Conservation (phyloP, 441 rosid species). For the Melastoma candidum region DNA sequence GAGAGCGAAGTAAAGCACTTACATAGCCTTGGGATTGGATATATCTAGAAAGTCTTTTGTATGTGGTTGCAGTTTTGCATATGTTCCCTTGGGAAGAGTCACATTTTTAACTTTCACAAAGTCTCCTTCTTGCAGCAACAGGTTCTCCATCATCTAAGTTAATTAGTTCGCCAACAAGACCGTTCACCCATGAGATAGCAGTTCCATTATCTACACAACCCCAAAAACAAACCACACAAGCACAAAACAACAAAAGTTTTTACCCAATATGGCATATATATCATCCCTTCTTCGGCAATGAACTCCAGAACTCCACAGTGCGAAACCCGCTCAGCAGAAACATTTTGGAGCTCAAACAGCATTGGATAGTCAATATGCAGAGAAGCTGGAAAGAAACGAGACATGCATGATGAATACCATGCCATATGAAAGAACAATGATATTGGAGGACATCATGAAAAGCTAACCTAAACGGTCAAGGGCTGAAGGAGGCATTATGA, state of each 20-base stretch:
- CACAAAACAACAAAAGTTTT: background rate
- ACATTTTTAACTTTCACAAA: constrained; percentile 25
- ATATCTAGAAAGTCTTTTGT: constrained; percentile 40
- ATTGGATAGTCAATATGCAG: constrained; percentile 92
- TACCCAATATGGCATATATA: constrained; percentile 97
- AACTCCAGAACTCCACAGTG: constrained; percentile 98
- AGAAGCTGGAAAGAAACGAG: constrained; percentile 45
- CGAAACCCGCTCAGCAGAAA: constrained; percentile 59
- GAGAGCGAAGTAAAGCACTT: constrained; percentile 1
- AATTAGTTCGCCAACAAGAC: background rate
- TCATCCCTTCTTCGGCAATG: constrained; percentile 98
- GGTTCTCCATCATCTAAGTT: constrained; percentile 47
- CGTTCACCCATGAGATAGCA: no score
- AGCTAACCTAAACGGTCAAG: constrained; percentile 82
- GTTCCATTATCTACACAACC: no score
- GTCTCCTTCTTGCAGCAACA: constrained; percentile 46
- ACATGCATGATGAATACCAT: constrained; percentile 12
- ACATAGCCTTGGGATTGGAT: constrained; percentile 55
- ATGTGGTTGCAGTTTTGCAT: constrained; percentile 44
- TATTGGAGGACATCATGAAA: constrained; percentile 8
- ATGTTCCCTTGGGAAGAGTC: constrained; percentile 39
- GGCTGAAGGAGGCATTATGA: constrained; percentile 96
- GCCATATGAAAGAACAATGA: constrained; percentile 1
- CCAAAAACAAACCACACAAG: background rate
- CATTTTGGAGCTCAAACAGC: constrained; percentile 84